A percentile compares a stretch with the other conserved stretches of the same genome.
Conservation (phyloP, 1,284 basidiomycete species). For the Irpex sp. region DNA sequence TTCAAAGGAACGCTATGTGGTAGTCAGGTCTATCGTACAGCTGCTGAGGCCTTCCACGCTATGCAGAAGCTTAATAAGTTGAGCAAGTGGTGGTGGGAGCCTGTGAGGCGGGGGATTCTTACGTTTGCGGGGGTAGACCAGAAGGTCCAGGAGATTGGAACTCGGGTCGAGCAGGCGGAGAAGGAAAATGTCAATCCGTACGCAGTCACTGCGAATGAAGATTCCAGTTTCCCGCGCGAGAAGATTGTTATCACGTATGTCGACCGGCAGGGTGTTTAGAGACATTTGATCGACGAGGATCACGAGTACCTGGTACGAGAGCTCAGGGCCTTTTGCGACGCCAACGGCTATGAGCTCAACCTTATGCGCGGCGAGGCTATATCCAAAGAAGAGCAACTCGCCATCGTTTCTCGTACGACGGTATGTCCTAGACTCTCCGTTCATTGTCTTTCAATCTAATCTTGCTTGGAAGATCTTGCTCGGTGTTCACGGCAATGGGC, state of each 20-base stretch:
- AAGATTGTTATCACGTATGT: constrained; percentile 72
- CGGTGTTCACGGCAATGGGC: constrained; percentile 79
- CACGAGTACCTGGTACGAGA: constrained; percentile 57
- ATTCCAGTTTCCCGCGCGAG: constrained; percentile 17
- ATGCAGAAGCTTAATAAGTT: constrained; percentile 36
- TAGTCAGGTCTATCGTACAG: constrained; percentile 61
- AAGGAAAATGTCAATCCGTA: constrained; percentile 9
- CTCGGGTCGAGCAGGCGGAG: constrained; percentile 18
- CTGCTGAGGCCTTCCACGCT: constrained; percentile 56
- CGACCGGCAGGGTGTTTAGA: constrained; percentile 55
- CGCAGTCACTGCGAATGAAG: constrained; percentile 2
- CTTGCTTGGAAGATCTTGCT: constrained; percentile 55
- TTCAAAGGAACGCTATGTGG: constrained; percentile 65
- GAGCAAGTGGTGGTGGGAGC: constrained; percentile 65
- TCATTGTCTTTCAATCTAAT: not conserved
- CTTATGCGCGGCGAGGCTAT: constrained; percentile 64
- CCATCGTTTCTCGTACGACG: constrained; percentile 59
- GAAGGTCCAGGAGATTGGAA: constrained; percentile 23
- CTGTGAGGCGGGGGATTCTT: constrained; percentile 56
- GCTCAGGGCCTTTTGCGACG: constrained; percentile 48
- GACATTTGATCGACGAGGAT: constrained; percentile 57
- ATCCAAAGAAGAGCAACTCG: constrained; percentile 70
- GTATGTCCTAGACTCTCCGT: constrained; percentile 31
- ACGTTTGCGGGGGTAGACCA: constrained; percentile 54
- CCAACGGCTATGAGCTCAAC: constrained; percentile 60